phyloP scores from a whole-genome alignment of 2,329 filamentous ascomycete genomes.

The Pseudocercospora eumusae region DNA sequence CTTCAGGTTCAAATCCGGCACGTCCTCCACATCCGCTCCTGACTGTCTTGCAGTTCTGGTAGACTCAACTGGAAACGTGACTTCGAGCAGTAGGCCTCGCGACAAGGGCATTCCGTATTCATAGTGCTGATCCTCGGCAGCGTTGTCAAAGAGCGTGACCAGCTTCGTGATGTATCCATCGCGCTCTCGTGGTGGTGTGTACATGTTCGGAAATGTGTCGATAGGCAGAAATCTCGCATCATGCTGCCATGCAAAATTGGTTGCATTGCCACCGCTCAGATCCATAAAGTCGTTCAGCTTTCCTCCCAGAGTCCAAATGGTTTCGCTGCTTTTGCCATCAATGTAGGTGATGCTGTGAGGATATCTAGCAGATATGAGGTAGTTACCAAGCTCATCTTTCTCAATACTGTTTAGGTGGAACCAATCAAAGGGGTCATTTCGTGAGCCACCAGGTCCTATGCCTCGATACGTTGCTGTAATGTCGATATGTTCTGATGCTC shows the following conservation, averaged over 20 bases:
- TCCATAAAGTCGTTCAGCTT: constrained; percentile 43
- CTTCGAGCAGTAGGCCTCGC: constrained; percentile 38
- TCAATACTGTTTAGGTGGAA: constrained; percentile 57
- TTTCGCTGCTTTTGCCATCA: constrained; percentile 45
- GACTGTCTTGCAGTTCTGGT: background rate
- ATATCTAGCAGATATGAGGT: constrained; percentile 50
- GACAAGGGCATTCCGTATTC: constrained; percentile 35
- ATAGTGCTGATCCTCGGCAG: constrained; percentile 47
- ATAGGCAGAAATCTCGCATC: constrained; percentile 35
- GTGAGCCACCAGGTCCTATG: constrained; percentile 44
- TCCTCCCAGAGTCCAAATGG: constrained; percentile 54
- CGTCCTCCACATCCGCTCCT: constrained; percentile 2
- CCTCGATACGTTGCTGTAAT: constrained; percentile 38
- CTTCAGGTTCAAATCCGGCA: constrained; percentile 34
- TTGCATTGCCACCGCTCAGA: constrained; percentile 31
- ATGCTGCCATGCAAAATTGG: constrained; percentile 41
- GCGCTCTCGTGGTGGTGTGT: constrained; percentile 26
- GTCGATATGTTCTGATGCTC: constrained; percentile 49
- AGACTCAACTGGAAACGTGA: constrained; percentile 33
- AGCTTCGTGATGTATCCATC: constrained; percentile 44
- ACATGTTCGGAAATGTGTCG: constrained; percentile 34
- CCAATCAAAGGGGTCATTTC: constrained; percentile 53
- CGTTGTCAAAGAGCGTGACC: constrained; percentile 57
- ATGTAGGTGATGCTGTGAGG: constrained; percentile 49
- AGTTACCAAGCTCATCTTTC: constrained; percentile 51